A percentile compares a stretch with the other conserved stretches of the same genome.
These are phyloP conservation scores for Lachnum nothofagi DNA, from an alignment of 2,329 filamentous ascomycete species.

Conservation along the genomic window DNA sequence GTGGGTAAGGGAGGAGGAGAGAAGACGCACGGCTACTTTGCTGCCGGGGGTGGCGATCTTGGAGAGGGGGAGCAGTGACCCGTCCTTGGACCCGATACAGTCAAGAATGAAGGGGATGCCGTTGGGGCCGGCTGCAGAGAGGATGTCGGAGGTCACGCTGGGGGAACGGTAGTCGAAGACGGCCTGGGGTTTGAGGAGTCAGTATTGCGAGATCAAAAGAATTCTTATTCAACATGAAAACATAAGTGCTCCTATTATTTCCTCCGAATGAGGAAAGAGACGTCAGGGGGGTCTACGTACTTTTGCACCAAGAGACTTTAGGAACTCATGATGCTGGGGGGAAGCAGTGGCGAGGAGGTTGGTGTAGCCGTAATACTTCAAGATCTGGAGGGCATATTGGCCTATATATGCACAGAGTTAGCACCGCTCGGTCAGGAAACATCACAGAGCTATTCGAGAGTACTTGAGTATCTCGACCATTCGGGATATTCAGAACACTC, in stretches of 20 bases:
- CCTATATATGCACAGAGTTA: no score
- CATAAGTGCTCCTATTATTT: no score
- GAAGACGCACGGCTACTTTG: slow-evolving; percentile 51
- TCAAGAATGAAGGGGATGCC: slow-evolving; percentile 46
- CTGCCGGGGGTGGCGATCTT: slow-evolving; percentile 45
- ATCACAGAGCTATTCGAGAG: no score
- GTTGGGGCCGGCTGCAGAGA: slow-evolving; percentile 19
- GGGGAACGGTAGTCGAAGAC: slow-evolving; percentile 32
- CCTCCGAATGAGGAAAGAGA: no score
- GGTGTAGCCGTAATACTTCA: slow-evolving; percentile 48
- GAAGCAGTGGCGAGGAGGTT: slow-evolving; percentile 37
- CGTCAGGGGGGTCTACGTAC: no score
- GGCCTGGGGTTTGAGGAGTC: no score
- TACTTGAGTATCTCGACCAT: no score
- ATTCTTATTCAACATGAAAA: no score
- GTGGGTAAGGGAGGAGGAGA: no score
- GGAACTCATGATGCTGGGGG: slow-evolving; percentile 25
- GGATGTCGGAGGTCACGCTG: slow-evolving; percentile 22
- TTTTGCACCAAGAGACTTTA: slow-evolving; percentile 31
- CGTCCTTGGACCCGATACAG: slow-evolving; percentile 48
- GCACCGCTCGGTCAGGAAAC: no score
- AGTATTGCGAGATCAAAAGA: no score
- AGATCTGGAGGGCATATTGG: slow-evolving; percentile 37
- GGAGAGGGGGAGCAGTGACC: slow-evolving; percentile 45
- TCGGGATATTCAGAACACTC: no score